phyloP scores from a whole-genome alignment of 257 asterid species.

The Solanum tarijense region DNA sequence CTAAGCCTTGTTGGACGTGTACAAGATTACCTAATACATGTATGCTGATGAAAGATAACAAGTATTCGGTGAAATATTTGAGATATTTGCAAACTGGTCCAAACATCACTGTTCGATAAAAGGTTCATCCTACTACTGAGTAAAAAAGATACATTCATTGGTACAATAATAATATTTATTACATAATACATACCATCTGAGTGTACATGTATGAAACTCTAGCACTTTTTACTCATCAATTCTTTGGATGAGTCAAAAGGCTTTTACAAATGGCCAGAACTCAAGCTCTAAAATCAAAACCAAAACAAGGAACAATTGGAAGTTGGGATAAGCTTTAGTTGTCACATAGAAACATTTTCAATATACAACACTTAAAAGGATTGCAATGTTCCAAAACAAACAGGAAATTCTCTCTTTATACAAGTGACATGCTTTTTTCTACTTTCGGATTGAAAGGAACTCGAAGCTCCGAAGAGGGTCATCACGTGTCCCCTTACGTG shows the following conservation, averaged over 20 bases:
- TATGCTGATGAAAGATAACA: background rate
- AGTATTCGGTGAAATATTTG: background rate
- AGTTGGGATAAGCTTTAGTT: constrained; percentile 9
- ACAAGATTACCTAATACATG: background rate
- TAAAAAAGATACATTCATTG: background rate
- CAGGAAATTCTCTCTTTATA: constrained; percentile 13
- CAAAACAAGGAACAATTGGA: constrained; percentile 5
- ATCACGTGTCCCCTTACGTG: constrained; percentile 67
- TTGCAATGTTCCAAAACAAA: constrained; percentile 5
- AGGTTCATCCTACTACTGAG: background rate
- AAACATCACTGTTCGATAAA: background rate
- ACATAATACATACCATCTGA: background rate
- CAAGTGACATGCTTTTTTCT: background rate
- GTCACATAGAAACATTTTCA: constrained; percentile 20
- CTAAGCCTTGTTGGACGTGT: background rate
- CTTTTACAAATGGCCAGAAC: constrained; percentile 16
- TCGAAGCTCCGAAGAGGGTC: constrained; percentile 94
- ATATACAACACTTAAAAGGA: constrained; percentile 31
- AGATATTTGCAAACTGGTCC: background rate
- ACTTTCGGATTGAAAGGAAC: constrained; percentile 51
- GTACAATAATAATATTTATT: constrained; percentile 2
- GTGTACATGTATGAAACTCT: constrained; percentile 18
- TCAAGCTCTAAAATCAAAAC: constrained; percentile 22
- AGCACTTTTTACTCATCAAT: constrained; percentile 27
- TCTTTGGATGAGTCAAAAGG: constrained; percentile 24